Evolutionary conservation across 2,329 filamentous ascomycete species (phyloP), one percentile per base, ranked within the genome.

Genomic region (Fusarium penzigii): DNA sequence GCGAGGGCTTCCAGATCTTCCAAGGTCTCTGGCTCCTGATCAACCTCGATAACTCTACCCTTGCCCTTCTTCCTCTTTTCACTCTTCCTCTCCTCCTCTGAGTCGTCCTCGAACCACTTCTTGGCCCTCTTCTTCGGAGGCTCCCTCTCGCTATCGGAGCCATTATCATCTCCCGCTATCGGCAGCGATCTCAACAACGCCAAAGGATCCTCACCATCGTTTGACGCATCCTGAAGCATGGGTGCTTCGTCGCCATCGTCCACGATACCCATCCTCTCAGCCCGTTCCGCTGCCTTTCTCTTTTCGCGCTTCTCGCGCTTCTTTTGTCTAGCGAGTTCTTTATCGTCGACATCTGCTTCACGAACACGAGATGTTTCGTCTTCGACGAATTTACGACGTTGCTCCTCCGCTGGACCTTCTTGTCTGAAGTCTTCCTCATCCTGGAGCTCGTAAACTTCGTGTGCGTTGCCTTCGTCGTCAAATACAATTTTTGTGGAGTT

Each of bases 401-500:
- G 91, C 44, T 83, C 82, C 59, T 92, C 88, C 3, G 90, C 88
- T 20, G 86, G 78, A 36, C 93, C 94, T 48, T 86, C 82, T 39
- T 83, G 80, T 57, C 78, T 79, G 80, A 97, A 99, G 59, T 86
- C 84, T 0, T 87, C 85, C 72, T 97, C 91, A 70, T 89, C 84
- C 68, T 93, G 88, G 61, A 99, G 85, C 70, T 96, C 89, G 75
- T 97, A 97, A 13, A 95, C 71, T 57, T 89, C 84, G 70, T 94
- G 92, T 3, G 92, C 80, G 56, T 89, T 86, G 62, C 92, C 93
- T 32, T 97, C 91, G 44, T 96, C 92, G 73, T 97, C 93, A 70
- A 93, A 99, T 6, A 97, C 81, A 8, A 97, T 76, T 69, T 94
- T 96, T 39, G 84, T 87, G 12, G 90, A 89, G 68, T 88, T 89